Conservation (phyloP, 1,139 yeast species). For the Nakaseomyces nivariensis region DNA sequence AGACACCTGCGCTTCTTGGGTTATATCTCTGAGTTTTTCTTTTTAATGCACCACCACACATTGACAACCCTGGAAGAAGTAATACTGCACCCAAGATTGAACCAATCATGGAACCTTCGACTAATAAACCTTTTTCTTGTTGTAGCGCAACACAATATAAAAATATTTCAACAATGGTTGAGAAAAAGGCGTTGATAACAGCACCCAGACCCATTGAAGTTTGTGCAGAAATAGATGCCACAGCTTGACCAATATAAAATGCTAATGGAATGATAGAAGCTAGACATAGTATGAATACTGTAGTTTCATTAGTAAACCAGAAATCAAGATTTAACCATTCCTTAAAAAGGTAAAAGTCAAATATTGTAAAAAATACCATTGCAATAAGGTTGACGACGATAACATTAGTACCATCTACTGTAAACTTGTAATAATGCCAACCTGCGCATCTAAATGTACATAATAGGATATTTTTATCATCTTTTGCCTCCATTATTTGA, state of each 20-base stretch:
- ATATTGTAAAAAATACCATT: conserved; percentile 72
- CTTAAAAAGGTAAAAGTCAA: conserved; percentile 61
- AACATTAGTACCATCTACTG: conserved; percentile 92
- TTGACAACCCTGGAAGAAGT: conserved; percentile 83
- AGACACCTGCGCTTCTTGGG: conserved; percentile 94
- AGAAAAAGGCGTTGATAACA: conserved; percentile 92
- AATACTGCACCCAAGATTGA: conserved; percentile 88
- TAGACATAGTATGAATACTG: conserved; percentile 63
- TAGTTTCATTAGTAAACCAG: conserved; percentile 47
- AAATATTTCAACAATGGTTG: conserved; percentile 89
- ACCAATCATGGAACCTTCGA: conserved; percentile 97
- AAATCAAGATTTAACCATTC: conserved; percentile 39
- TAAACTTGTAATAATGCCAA: conserved; percentile 84
- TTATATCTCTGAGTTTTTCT: conserved; percentile 91
- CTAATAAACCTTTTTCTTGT: conserved; percentile 78
- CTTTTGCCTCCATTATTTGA: conserved; percentile 7
- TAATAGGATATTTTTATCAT: conserved; percentile 39
- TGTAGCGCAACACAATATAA: conserved; percentile 83
- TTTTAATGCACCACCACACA: conserved; percentile 93
- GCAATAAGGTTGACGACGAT: conserved; percentile 77
- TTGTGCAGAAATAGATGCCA: conserved; percentile 96
- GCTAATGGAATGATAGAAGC: conserved; percentile 88
- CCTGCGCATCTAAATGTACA: conserved; percentile 94
- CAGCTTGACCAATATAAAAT: conserved; percentile 96
- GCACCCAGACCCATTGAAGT: conserved; percentile 99